Base-by-base conservation (phyloP, 352 stramenopile species). In the Pythium scleroteichum region DNA sequence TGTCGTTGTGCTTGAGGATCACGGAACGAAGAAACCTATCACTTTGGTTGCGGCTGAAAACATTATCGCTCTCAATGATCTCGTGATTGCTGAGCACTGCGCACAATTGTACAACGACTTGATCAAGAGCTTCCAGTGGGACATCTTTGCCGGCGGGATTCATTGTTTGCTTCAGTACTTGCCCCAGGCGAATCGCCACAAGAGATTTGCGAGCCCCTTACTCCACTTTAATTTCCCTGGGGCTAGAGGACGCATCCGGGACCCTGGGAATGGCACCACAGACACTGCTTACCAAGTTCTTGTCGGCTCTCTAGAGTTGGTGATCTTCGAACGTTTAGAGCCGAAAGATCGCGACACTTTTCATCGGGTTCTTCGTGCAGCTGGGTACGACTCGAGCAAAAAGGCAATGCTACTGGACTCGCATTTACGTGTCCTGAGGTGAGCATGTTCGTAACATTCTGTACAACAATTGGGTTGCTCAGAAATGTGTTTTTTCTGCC, bases 271-370 rank as follows among this genome's bases (percentile, higher is more conserved):
- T 46, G 85, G 83, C 46, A 93, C 85, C 10, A 93, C 83, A 5
- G 85, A 94, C 64, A 84, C 71, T 16, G 82, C 82, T 4, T 94
- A 92, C 26, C 81, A 92, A 70, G 76, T 94, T 20, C 68, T 94
- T 2, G 71, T 80, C 2, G 85, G 85, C n/a, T 89, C 75, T 9
- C 60, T 94, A 9, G 85, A 94, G 59, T 53, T 94, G 26, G 75
- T 94, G n/a, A 88, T 94, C 46, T 94, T 94, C 57, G 85, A 94
- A 62, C 79, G 80, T 10, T 78, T 92, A 24, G 75, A 92, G 51
- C 71, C 78, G 8, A 69, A 81, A 26, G 73, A 76, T 48, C 84
- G 79, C 39, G 71, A 81, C 41, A 69, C 82, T 17, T 89, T 94
- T 52, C 62, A 80, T 22, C 72, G 71, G 19, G 82, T 91, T 44